A percentile compares a stretch with the other conserved stretches of the same genome.
These are phyloP conservation scores for Punica granatum DNA, from an alignment of 345 rosid species.

Conservation along the genomic window DNA sequence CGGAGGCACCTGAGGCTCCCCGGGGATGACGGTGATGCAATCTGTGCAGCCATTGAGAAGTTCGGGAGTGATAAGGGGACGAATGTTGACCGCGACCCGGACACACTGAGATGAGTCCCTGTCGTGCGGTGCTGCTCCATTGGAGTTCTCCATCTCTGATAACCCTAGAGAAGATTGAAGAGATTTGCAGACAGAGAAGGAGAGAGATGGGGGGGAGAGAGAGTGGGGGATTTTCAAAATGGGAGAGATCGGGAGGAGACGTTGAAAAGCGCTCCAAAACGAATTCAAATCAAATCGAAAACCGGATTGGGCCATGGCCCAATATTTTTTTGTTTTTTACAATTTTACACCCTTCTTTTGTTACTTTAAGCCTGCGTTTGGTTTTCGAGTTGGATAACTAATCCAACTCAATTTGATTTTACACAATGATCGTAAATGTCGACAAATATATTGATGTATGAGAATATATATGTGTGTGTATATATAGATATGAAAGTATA, in stretches of 20 bases:
- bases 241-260: background rate
- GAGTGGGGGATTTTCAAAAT: background rate
- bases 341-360: too few relatives aligned
- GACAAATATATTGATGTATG: too few relatives aligned
- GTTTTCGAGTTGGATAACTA: too few relatives aligned
- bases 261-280: constrained; percentile 37
- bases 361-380: too few relatives aligned
- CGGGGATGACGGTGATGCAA: constrained; percentile 74
- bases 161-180: background rate
- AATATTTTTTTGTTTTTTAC: too few relatives aligned
- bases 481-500: too few relatives aligned
- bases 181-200: background rate
- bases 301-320: background rate
- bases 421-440: too few relatives aligned
- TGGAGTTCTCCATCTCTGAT: constrained; percentile 42
- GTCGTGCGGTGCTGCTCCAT: constrained; percentile 7
- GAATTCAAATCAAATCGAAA: constrained; percentile 35
- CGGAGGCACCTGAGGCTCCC: constrained; percentile 75
- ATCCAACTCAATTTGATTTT: too few relatives aligned
- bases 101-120: constrained; percentile 53
- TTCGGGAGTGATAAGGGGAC: constrained; percentile 85
- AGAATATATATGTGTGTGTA: too few relatives aligned
- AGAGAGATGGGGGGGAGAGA: constrained; percentile 6
- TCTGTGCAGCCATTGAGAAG: constrained; percentile 81
- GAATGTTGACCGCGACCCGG: constrained; percentile 78